Evolutionary conservation across 2,329 filamentous ascomycete species (phyloP), one percentile per base, ranked within the genome.

Genomic region (Bipolaris gigantea): DNA sequence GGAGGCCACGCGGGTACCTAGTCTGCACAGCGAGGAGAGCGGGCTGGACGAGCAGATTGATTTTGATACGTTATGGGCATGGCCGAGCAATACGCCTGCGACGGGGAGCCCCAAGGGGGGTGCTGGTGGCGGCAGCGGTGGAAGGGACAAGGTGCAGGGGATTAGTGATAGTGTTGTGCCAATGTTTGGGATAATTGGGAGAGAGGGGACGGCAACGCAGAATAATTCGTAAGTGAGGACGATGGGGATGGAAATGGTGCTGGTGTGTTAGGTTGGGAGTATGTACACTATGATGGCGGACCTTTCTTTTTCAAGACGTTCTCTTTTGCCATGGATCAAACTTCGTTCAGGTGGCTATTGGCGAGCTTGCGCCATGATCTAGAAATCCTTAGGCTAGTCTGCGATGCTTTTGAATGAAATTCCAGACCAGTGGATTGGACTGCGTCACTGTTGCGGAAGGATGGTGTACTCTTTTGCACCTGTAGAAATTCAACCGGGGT

Each of bases 41-140:
- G 65, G 67, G 34, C 64, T 62, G 2, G 75, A 76, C 34, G 74
- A 76, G 44, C 67, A 74, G 18, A 74, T 77, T 48, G 75, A 77
- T 19, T 76, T 77, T 36, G 75, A 76, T 56, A 67, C 73, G 11
- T 48, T 77, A 23, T 77, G 74, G 75, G 69, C 67, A 5, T 76
- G 74, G 75, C 74, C 73, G 21, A 71, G 62, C 44, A 70, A 70
- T 30, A 70, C 71, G 33, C 69, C 70, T 25, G 70, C 65, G 4
- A 59, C 67, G 46, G 71, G 66, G 11, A 70, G 64, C 45, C 72
- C 72, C 19, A 51, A 40, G 34, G 32, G 32, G 2, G 21, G 21
- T 21, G 47, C 45, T 48, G 59, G 43, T 8, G 61, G 58, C 15
- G 25, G 15, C 2, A 32, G 11, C 21, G 32, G 43, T 25, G 21